Base-by-base conservation (phyloP, 352 stramenopile species). In the Aphanomyces stellatus region DNA sequence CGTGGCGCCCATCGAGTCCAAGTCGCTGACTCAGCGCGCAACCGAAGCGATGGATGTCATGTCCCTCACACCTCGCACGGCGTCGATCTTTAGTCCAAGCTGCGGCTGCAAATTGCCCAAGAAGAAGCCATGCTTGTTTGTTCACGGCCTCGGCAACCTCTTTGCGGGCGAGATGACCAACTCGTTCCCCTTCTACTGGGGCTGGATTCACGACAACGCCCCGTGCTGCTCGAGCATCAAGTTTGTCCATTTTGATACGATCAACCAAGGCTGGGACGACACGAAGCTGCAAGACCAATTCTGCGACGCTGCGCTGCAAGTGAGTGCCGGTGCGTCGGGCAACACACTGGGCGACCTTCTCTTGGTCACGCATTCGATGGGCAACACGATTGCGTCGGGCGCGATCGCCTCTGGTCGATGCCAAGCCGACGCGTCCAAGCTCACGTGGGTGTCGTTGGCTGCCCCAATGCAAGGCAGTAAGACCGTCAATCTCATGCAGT, bases 221-320 rank as follows among this genome's bases (percentile, higher is more conserved):
- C 80, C 81, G 2, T 90, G 81, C 65, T 90, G 81, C 69, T 80
- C 74, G n/a, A 78, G 74, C 33, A 69, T 83, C 55, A 80, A 82
- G 51, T 87, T 80, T 49, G 72, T 74, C 0, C 59, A 77, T 0
- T 19, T 87, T 17, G 75, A 88, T 57, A 87, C 77, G 2, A 51
- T 68, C 5, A 56, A 79, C 61, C 66, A 66, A 25, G 73, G 55
- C 1, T 88, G 80, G 80, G 78, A 70, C 31, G 74, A 82, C 53
- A 69, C 71, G 0, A 60, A 33, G 0, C 37, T 87, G 3, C 76
- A 85, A 40, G 31, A 80, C 7, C 64, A 70, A 15, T 74, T 77
- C 37, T 87, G 79, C 41, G 35, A 77, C 22, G 53, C 60, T 17
- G 64, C 72, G 0, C 66, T 84, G 4, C 49, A 40, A 2, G 69